Evolutionary conservation across 352 stramenopile genomes (phyloP).

Genomic region (Pythium rishiriense): DNA sequence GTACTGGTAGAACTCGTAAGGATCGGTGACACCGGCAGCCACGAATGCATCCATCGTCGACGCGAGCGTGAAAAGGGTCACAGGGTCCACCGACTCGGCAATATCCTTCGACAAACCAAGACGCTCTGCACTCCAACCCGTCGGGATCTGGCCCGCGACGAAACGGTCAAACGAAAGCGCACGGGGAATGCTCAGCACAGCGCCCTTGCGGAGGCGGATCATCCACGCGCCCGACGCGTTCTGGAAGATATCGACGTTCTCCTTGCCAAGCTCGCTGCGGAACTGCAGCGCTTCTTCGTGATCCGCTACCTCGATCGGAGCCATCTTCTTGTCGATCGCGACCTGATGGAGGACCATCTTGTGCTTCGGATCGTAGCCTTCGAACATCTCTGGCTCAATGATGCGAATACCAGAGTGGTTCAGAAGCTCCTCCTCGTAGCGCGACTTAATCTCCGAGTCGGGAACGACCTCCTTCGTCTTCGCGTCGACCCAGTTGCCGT

Average conservation of each 20-base stretch:
- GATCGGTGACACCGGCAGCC: conserved; percentile 75
- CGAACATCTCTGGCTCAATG: conserved; percentile 84
- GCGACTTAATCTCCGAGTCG: conserved; percentile 75
- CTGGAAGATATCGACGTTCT: conserved; percentile 85
- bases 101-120: conserved; percentile 83
- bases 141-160: conserved; percentile 87
- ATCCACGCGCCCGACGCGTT: conserved; percentile 71
- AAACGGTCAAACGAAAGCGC: conserved; percentile 83
- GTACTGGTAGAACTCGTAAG: conserved; percentile 92
- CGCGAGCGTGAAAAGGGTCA: conserved; percentile 74
- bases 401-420: conserved; percentile 82
- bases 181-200: conserved; percentile 80
- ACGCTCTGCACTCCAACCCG: conserved; percentile 82
- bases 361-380: conserved; percentile 87
- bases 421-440: conserved; percentile 82
- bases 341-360: conserved; percentile 88
- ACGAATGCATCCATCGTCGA: conserved; percentile 87
- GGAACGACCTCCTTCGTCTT: conserved; percentile 76
- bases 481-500: conserved; percentile 83
- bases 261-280: conserved; percentile 72
- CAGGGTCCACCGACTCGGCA: conserved; percentile 73
- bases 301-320: conserved; percentile 84
- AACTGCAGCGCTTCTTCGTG: conserved; percentile 84
- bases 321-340: conserved; percentile 88
- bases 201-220: conserved; percentile 80